Base-by-base conservation (phyloP, 169 alveolate species). In the Cystoisospora suis region DNA sequence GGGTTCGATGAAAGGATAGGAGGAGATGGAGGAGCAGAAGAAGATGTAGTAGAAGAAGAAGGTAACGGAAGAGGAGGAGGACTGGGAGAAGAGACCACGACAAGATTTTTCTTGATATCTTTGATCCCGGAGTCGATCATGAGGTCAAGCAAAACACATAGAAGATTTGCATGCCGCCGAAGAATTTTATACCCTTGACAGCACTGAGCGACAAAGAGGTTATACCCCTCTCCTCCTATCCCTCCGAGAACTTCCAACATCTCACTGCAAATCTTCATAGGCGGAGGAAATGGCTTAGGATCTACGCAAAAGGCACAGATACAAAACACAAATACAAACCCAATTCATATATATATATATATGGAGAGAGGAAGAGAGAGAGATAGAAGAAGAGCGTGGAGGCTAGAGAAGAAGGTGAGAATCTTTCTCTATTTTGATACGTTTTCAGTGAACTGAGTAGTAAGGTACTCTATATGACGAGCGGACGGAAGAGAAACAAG, bases 201-300 rank as follows among this genome's bases (percentile, higher is more conserved):
- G 88, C 98, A 96, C 90, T 94, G 92, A 29, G 92, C 85, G 80
- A 88, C 47, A 83, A 90, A 93, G 81, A 79, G 53, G 1, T 86
- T 86, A 75, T 88, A 94, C 77, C 93, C 93, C 6, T 90, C 77
- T 17, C 97, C 97, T 2, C 97, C 95, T 32, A 90, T 92, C 77
- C 98, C 94, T 0, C 97, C 97, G 89, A 96, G 94, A 2, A 99
- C 99, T 29, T 99, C 99, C 98, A 98, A 95, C 99, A 97, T 96
- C 90, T 97, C 99, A 79, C 95, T 93, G 93, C 99, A 96, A 29
- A 98, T 93, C 93, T 97, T 97, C 96, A 98, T 96, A 15, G 99
- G 99, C 3, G 99, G 99, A 27, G 99, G 97, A 49, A 94, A 94
- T 38, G 98, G 97, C 89, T 97, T 97, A 17, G 98, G 98, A 90